Conservation (phyloP, 805 yeast species). For the Cyberlindnera euphorbiae region DNA sequence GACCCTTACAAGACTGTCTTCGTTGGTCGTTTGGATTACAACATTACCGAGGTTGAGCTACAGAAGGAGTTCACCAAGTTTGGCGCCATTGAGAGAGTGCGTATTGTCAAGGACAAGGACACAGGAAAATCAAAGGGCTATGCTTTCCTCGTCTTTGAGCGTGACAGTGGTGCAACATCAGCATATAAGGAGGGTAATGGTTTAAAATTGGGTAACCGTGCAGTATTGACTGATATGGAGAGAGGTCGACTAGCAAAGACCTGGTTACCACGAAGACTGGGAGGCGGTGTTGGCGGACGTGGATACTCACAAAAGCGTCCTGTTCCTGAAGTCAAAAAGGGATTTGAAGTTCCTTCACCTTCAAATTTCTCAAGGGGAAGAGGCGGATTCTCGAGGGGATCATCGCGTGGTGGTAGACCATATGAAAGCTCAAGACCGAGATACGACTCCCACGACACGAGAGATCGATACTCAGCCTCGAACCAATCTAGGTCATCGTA, state of each 20-base stretch:
- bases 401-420: too few species aligned
- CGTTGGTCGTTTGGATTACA: slow-evolving; percentile 65
- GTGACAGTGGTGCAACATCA: slow-evolving; percentile 51
- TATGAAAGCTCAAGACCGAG: slow-evolving; percentile 8
- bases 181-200: slow-evolving; percentile 62
- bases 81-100: slow-evolving; percentile 63
- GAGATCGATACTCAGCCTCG: slow-evolving; percentile 4
- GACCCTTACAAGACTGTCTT: slow-evolving; percentile 81
- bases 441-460: slow-evolving; percentile 6
- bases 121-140: slow-evolving; percentile 68
- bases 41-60: slow-evolving; percentile 61
- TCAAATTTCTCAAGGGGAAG: not conserved
- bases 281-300: slow-evolving; percentile 93
- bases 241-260: slow-evolving; percentile 59
- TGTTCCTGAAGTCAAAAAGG: slow-evolving; percentile 14
- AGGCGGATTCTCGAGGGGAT: not conserved
- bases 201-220: slow-evolving; percentile 44
- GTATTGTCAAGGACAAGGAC: slow-evolving; percentile 52
- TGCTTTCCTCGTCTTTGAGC: slow-evolving; percentile 71
- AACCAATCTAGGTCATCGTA: not conserved
- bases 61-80: slow-evolving; percentile 54
- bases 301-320: slow-evolving; percentile 43
- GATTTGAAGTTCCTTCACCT: slow-evolving; percentile 3
- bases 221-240: slow-evolving; percentile 66
- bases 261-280: slow-evolving; percentile 73